phyloP scores from a whole-genome alignment of 2,329 filamentous ascomycete species.

The Cytospora piceicola region DNA sequence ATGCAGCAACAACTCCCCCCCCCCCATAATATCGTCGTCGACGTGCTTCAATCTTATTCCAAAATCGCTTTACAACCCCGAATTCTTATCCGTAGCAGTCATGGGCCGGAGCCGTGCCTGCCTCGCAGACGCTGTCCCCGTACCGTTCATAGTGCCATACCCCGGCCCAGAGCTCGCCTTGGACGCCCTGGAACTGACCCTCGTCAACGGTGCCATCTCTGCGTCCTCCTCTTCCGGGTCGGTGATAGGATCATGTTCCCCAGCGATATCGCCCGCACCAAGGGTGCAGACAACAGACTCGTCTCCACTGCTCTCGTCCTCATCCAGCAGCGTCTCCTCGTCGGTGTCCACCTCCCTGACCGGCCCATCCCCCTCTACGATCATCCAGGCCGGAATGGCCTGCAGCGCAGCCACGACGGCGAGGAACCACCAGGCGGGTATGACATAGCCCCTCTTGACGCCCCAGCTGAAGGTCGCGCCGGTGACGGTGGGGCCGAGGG shows the following conservation, averaged over 20 bases:
- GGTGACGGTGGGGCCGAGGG: conserved; percentile 73
- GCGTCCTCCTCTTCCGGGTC: conserved; percentile 22
- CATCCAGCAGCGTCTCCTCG: conserved; percentile 39
- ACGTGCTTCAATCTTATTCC: neutral
- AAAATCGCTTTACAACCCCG: neutral
- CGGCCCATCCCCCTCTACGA: conserved; percentile 75
- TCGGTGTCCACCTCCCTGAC: conserved; percentile 41
- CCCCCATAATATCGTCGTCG: neutral
- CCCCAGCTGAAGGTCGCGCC: conserved; percentile 78
- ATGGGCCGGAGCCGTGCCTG: conserved; percentile 18
- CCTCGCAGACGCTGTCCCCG: neutral
- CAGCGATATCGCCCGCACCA: conserved; percentile 25
- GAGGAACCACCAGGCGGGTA: conserved; percentile 83
- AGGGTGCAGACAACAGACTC: conserved; percentile 19
- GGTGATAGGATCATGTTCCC: neutral
- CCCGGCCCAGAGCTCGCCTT: conserved; percentile 9
- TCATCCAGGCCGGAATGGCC: conserved; percentile 72
- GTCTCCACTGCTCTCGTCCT: conserved; percentile 37
- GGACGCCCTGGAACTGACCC: conserved; percentile 19
- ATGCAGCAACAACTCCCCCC: neutral
- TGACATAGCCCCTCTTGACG: conserved; percentile 73
- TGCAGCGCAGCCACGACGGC: conserved; percentile 65
- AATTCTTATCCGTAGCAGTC: conserved; percentile 15
- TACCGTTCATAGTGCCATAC: conserved; percentile 15
- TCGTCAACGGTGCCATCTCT: conserved; percentile 17